A percentile compares a stretch with the other conserved stretches of the same genome.
Evolutionary conservation across 495 filamentous ascomycete genomes (phyloP).

Genomic region (Glarea lozoyensis): DNA sequence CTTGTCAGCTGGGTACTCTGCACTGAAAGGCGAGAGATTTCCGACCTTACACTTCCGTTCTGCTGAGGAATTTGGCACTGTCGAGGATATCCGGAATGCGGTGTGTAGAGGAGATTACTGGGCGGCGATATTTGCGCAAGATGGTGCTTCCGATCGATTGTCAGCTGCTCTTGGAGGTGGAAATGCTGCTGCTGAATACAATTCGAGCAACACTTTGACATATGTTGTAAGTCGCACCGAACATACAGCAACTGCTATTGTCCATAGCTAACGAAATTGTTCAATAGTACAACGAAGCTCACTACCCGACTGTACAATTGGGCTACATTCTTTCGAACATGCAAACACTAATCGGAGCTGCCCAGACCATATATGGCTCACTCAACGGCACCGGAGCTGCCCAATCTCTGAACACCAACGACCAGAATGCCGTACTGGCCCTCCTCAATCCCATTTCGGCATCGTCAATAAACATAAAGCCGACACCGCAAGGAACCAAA

Average conservation of each 20-base stretch:
- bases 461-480: conserved; percentile 29
- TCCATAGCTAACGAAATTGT: too few relatives aligned
- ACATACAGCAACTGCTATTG: too few relatives aligned
- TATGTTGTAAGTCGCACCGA: too few relatives aligned
- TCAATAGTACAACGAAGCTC: conserved; percentile 43
- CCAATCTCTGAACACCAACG: conserved; percentile 15
- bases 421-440: conserved; percentile 22
- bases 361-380: conserved; percentile 25
- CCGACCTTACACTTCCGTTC: conserved; percentile 28
- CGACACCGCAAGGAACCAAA: conserved; percentile 35
- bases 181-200: conserved; percentile 25
- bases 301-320: conserved; percentile 33
- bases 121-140: conserved; percentile 30
- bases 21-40: conserved; percentile 26
- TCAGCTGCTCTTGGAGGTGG: conserved; percentile 24
- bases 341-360: conserved; percentile 23
- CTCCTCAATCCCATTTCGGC: conserved; percentile 32
- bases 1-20: conserved; percentile 28
- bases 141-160: conserved; percentile 28
- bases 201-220: conserved; percentile 27
- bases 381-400: conserved; percentile 23
- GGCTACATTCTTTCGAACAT: conserved; percentile 20
- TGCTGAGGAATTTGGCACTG: conserved; percentile 19
- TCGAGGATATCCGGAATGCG: conserved; percentile 18
- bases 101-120: conserved; percentile 38